phyloP scores from a whole-genome alignment of 345 rosid species.

The Linum usitatissimum region DNA sequence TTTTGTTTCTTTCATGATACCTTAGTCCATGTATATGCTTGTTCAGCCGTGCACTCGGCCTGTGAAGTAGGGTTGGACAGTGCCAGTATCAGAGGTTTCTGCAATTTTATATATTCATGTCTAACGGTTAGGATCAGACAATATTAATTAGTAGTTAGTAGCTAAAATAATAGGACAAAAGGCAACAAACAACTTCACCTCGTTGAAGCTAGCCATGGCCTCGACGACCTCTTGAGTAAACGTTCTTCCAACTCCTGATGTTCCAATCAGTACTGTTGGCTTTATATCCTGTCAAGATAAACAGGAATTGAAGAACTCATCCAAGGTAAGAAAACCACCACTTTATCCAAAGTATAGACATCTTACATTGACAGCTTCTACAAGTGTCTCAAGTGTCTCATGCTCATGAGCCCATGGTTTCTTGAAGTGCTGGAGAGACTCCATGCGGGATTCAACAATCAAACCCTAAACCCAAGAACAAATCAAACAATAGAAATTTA shows the following conservation, averaged over 20 bases:
- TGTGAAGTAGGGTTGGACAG: constrained; percentile 98
- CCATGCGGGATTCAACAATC: constrained; percentile 71
- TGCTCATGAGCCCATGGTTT: constrained; percentile 96
- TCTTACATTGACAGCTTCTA: constrained; percentile 63
- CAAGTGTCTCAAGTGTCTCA: constrained; percentile 52
- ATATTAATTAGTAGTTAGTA: no score
- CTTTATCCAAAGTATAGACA: neutral
- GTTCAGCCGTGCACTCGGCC: constrained; percentile 94
- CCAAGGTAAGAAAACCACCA: constrained; percentile 6
- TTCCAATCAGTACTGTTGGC: constrained; percentile 88
- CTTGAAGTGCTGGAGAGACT: constrained; percentile 88
- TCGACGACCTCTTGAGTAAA: constrained; percentile 82
- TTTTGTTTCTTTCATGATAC: constrained; percentile 25
- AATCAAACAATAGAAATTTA: neutral
- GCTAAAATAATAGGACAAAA: no score
- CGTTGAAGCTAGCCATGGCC: constrained; percentile 71
- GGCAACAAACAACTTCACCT: constrained; percentile 28
- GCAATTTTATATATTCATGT: constrained; percentile 13
- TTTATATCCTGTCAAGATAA: constrained; percentile 50
- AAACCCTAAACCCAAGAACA: constrained; percentile 42
- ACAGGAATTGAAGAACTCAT: neutral
- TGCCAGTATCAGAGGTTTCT: constrained; percentile 81
- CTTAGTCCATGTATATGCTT: constrained; percentile 85
- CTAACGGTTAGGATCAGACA: no score
- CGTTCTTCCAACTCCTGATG: constrained; percentile 86